phyloP scores from a whole-genome alignment of 2,329 filamentous ascomycete genomes.

The Colletotrichum orchidophilum region DNA sequence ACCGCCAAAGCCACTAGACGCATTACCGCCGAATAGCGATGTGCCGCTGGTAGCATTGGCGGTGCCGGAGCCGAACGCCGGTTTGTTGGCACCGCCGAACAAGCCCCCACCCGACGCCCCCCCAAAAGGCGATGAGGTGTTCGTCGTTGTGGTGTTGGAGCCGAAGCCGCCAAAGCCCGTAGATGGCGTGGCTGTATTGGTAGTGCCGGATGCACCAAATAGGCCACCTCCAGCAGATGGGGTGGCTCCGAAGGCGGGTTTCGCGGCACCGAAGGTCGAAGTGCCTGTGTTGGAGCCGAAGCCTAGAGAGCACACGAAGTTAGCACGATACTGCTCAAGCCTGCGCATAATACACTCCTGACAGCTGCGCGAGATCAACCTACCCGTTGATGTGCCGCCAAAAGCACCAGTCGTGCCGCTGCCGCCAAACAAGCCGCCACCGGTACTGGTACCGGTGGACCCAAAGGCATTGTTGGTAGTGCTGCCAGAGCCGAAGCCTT shows the following conservation, averaged over 20 bases:
- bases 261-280: conserved; percentile 50
- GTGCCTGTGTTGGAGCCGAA: conserved; percentile 49
- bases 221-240: conserved; percentile 51
- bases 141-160: conserved; percentile 42
- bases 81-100: conserved; percentile 60
- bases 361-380: background rate
- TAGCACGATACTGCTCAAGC: background rate
- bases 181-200: conserved; percentile 42
- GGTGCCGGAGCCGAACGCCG: conserved; percentile 58
- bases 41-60: conserved; percentile 51
- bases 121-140: conserved; percentile 51
- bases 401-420: conserved; percentile 21
- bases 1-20: conserved; percentile 48
- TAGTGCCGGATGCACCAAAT: conserved; percentile 54
- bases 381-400: conserved; percentile 28
- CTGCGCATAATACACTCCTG: background rate
- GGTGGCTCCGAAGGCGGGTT: conserved; percentile 27
- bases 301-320: background rate
- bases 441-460: conserved; percentile 40
- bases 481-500: conserved; percentile 51
- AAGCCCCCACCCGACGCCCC: conserved; percentile 49
- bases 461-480: conserved; percentile 57
- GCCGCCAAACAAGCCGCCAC: conserved; percentile 43
- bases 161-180: conserved; percentile 55
- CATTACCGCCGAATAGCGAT: conserved; percentile 58